These are phyloP conservation scores for Populus hybrid DNA, from an alignment of 441 rosid species.

Conservation along the genomic window DNA sequence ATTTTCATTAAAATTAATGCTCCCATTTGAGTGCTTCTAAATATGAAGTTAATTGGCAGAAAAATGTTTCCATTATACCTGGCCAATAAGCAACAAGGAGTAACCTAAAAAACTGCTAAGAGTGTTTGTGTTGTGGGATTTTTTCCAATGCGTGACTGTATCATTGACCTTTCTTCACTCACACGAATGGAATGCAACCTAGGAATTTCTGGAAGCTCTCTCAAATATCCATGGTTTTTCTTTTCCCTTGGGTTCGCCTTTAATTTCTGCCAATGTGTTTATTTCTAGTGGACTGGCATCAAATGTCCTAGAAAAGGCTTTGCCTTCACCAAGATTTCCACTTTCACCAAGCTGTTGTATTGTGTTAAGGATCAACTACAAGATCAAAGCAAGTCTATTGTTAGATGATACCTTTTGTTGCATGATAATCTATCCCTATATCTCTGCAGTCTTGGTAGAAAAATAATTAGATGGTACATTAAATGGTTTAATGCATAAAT, in stretches of 20 bases:
- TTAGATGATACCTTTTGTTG: background rate
- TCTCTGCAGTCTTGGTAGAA: background rate
- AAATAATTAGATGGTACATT: background rate
- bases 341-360: too few species aligned
- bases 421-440: background rate
- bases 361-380: background rate
- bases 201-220: background rate
- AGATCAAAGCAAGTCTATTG: background rate
- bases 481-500: background rate
- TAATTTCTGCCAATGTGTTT: background rate
- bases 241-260: background rate
- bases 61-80: background rate
- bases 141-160: background rate
- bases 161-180: background rate
- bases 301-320: background rate
- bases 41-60: background rate
- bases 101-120: background rate
- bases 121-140: background rate
- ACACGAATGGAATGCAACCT: background rate
- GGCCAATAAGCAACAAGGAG: background rate
- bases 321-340: too few species aligned
- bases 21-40: background rate
- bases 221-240: background rate
- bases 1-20: too few species aligned
- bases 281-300: background rate